A percentile compares a stretch with the other conserved stretches of the same genome.
These are phyloP conservation scores for Trametes coccinea DNA, from an alignment of 768 basidiomycete species.

Conservation along the genomic window DNA sequence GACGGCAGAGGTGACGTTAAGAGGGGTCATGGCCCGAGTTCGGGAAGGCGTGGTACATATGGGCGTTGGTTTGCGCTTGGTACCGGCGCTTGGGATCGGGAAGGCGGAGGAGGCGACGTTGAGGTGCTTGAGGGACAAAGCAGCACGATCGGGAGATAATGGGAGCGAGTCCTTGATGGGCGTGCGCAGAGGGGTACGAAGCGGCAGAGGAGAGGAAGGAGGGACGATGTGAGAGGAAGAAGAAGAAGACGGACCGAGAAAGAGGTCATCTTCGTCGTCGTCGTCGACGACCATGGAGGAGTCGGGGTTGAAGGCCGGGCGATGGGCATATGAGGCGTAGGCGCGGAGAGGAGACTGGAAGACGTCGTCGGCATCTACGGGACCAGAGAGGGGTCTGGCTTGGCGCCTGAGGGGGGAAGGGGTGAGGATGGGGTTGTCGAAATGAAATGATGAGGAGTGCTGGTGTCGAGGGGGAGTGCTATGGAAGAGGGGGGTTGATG, in stretches of 20 bases:
- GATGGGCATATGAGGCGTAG: slow-evolving; percentile 39
- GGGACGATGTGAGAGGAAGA: slow-evolving; percentile 42
- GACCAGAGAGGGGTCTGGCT: slow-evolving; percentile 38
- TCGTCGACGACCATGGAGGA: slow-evolving; percentile 52
- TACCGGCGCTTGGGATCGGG: slow-evolving; percentile 37
- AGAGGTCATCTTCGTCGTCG: slow-evolving; percentile 48
- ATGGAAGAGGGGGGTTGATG: slow-evolving; percentile 25
- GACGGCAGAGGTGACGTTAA: slow-evolving; percentile 36
- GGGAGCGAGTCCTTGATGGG: slow-evolving; percentile 50
- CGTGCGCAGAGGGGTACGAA: slow-evolving; percentile 62
- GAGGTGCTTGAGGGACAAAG: slow-evolving; percentile 39
- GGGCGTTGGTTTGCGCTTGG: slow-evolving; percentile 64
- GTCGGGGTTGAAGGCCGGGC: slow-evolving; percentile 12
- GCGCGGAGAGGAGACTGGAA: slow-evolving; percentile 48
- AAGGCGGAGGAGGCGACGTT: slow-evolving; percentile 26
- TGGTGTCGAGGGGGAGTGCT: slow-evolving; percentile 37
- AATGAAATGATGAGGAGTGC: slow-evolving; percentile 34
- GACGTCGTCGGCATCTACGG: slow-evolving; percentile 48
- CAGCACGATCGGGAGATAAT: slow-evolving; percentile 38
- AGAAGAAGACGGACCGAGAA: slow-evolving; percentile 49
- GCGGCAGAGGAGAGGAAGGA: slow-evolving; percentile 46
- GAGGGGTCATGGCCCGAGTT: slow-evolving; percentile 43
- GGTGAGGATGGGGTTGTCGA: slow-evolving; percentile 61
- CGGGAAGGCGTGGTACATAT: slow-evolving; percentile 57
- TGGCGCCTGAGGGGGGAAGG: slow-evolving; percentile 61